Evolutionary conservation across 2,329 filamentous ascomycete species (phyloP).

Genomic region (Claviceps arundinis): DNA sequence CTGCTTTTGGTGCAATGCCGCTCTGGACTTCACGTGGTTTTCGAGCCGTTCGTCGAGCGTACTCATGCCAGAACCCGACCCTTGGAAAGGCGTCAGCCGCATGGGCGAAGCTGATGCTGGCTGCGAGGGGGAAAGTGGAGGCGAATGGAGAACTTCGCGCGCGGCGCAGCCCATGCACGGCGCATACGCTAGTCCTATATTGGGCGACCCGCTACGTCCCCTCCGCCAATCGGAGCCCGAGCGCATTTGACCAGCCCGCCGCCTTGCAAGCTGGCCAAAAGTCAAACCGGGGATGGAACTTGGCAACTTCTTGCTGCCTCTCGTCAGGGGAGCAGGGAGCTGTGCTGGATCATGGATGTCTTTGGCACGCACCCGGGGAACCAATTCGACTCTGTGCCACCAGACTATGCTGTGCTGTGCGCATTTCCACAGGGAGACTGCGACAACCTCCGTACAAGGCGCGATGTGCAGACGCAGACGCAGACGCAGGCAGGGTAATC

Average conservation of each 20-base stretch:
- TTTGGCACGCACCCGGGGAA: no score
- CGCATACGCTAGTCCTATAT: background rate
- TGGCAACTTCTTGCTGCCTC: no score
- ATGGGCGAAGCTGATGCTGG: background rate
- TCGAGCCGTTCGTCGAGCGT: background rate
- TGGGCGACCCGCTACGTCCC: background rate
- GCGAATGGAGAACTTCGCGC: background rate
- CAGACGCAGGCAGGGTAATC: no score
- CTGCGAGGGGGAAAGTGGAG: background rate
- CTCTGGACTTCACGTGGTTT: background rate
- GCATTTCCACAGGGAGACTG: no score
- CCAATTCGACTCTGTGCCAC: no score
- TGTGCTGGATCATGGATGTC: no score
- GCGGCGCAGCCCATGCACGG: background rate
- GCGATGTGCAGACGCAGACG: no score
- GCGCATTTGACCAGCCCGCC: conserved; percentile 8
- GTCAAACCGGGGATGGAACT: background rate
- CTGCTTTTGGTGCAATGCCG: background rate
- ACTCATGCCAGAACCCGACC: background rate
- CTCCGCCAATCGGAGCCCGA: conserved; percentile 10
- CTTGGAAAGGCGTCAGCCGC: background rate
- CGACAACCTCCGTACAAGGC: no score
- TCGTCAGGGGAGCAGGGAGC: no score
- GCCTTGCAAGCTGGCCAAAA: conserved; percentile 2
- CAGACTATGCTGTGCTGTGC: no score